Conservation (phyloP, 2,329 filamentous ascomycete species). For the Pseudocercospora vitis region DNA sequence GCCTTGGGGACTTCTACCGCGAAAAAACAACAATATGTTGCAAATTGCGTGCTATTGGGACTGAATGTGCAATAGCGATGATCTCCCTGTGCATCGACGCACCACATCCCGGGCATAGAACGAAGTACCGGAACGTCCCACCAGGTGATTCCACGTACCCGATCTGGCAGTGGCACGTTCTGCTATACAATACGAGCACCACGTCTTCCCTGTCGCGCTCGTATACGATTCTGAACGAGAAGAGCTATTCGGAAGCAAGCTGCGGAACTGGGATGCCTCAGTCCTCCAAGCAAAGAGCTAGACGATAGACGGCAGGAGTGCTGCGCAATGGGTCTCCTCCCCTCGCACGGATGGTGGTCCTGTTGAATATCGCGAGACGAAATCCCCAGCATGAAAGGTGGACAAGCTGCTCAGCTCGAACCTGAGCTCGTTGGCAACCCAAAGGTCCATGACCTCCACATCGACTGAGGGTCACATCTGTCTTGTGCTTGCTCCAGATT, state of each 20-base stretch:
- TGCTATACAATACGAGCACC: slow-evolving; percentile 21
- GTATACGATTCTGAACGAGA: slow-evolving; percentile 16
- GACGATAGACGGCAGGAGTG: slow-evolving; percentile 24
- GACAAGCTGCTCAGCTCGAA: slow-evolving; percentile 13
- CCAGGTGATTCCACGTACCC: slow-evolving; percentile 13
- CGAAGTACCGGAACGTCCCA: not conserved
- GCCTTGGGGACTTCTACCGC: no score
- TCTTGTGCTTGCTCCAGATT: no score
- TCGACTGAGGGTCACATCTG: slow-evolving; percentile 15
- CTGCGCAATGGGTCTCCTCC: slow-evolving; percentile 3
- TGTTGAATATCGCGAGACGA: no score
- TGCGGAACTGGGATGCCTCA: slow-evolving; percentile 20
- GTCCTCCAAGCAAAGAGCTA: slow-evolving; percentile 19
- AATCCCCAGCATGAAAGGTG: slow-evolving; percentile 19
- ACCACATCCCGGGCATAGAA: not conserved
- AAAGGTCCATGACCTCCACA: slow-evolving; percentile 15
- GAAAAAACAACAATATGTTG: no score
- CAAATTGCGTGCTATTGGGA: no score
- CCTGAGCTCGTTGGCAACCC: slow-evolving; percentile 18
- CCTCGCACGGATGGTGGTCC: no score
- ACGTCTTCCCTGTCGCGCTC: slow-evolving; percentile 18
- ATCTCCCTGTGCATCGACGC: slow-evolving; percentile 5
- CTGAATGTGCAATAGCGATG: slow-evolving; percentile 8
- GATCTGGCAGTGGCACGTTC: slow-evolving; percentile 19
- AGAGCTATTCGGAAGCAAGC: slow-evolving; percentile 13